phyloP scores from a whole-genome alignment of 2,329 filamentous ascomycete species.

The Pseudogymnoascus sp. region DNA sequence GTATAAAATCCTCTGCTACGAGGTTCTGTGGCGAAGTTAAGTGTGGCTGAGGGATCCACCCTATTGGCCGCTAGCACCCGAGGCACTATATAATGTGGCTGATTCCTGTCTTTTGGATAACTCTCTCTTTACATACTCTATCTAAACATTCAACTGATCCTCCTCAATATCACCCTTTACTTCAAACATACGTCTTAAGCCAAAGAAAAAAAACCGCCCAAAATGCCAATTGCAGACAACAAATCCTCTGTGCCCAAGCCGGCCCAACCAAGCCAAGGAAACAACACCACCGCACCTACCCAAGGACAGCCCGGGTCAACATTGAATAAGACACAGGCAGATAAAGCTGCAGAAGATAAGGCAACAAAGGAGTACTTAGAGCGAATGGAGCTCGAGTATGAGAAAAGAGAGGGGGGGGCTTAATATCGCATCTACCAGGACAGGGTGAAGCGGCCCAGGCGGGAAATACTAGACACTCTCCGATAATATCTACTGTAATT shows the following conservation, averaged over 20 bases:
- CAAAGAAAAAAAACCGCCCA: not conserved
- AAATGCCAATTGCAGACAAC: constrained; percentile 5
- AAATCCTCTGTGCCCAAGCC: not conserved
- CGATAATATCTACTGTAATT: not conserved
- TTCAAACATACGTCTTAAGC: not conserved
- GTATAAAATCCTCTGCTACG: not conserved
- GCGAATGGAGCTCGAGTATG: not conserved
- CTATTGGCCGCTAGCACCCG: not conserved
- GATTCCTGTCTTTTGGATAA: not conserved
- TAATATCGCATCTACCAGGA: not conserved
- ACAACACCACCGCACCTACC: not conserved
- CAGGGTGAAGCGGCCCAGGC: not conserved
- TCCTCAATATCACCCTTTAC: not conserved
- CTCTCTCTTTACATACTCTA: not conserved
- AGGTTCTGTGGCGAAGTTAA: not conserved
- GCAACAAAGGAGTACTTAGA: not conserved
- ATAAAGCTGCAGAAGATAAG: not conserved
- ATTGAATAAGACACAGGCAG: not conserved
- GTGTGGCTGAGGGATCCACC: constrained; percentile 3
- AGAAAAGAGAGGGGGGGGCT: not conserved
- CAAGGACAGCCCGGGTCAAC: not conserved
- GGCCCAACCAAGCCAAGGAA: not conserved
- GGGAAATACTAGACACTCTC: not conserved
- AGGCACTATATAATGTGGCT: constrained; percentile 4
- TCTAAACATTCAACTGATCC: not conserved